Evolutionary conservation across 2,329 filamentous ascomycete genomes (phyloP).

Genomic region (Chaetothyriales sp.): DNA sequence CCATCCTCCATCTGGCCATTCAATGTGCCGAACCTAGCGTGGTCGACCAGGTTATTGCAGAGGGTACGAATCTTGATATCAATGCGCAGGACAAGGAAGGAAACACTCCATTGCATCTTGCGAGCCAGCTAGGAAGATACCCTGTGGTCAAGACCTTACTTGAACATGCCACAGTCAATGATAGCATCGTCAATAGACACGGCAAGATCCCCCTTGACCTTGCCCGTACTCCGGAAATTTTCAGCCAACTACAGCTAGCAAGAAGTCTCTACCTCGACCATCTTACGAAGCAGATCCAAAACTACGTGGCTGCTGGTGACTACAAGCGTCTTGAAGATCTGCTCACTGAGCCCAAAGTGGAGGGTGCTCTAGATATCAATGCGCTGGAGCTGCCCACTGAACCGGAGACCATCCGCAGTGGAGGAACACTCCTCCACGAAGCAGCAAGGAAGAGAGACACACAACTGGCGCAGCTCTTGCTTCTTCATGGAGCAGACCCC

Average conservation of each 20-base stretch:
- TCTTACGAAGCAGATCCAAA: constrained; percentile 72
- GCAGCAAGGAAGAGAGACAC: constrained; percentile 77
- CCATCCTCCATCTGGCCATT: constrained; percentile 80
- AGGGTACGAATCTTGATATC: constrained; percentile 57
- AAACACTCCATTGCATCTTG: constrained; percentile 83
- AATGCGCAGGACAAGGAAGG: constrained; percentile 87
- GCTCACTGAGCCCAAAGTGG: constrained; percentile 69
- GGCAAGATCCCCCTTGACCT: constrained; percentile 78
- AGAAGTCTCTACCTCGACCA: constrained; percentile 78
- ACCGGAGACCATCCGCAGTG: constrained; percentile 56
- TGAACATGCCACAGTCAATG: constrained; percentile 71
- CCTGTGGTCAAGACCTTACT: constrained; percentile 71
- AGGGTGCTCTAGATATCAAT: constrained; percentile 82
- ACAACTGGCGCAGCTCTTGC: constrained; percentile 71
- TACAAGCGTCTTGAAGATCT: constrained; percentile 67
- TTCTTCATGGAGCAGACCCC: constrained; percentile 89
- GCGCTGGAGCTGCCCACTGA: constrained; percentile 78
- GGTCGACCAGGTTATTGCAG: constrained; percentile 82
- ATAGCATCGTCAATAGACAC: constrained; percentile 68
- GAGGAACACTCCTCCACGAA: constrained; percentile 88
- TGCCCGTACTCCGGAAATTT: constrained; percentile 83
- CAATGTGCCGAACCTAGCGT: constrained; percentile 89
- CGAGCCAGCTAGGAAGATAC: constrained; percentile 64
- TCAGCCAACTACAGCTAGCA: constrained; percentile 82
- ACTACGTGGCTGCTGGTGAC: constrained; percentile 54